These are phyloP conservation scores for Entomortierella chlamydospora DNA, from an alignment of 192 early-diverging fungal species.

Conservation along the genomic window DNA sequence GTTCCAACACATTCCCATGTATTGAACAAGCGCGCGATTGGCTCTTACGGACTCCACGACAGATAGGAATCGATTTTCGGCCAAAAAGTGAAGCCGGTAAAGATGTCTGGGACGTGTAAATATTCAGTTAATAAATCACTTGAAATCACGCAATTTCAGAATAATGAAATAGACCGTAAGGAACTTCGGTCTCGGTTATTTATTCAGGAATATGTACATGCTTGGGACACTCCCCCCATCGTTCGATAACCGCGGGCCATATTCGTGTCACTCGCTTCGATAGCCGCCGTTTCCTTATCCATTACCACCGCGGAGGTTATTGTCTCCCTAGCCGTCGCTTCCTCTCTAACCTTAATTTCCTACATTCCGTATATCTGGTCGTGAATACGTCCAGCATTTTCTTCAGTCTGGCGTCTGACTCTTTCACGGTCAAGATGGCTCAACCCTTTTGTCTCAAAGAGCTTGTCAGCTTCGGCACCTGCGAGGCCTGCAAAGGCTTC, in stretches of 20 bases:
- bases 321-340: neutral
- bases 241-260: no score
- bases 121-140: neutral
- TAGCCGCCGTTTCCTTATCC: no score
- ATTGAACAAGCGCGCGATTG: neutral
- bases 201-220: no score
- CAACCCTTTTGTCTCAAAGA: slow-evolving; percentile 13
- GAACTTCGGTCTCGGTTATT: no score
- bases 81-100: neutral
- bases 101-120: neutral
- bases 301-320: neutral
- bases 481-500: slow-evolving; percentile 8
- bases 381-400: slow-evolving; percentile 1
- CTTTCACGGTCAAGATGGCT: neutral
- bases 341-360: neutral
- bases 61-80: neutral
- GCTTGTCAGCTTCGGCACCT: slow-evolving; percentile 10
- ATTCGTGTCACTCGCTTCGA: no score
- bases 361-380: slow-evolving; percentile 1
- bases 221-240: no score
- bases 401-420: slow-evolving; percentile 7
- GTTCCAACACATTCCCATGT: slow-evolving; percentile 3
- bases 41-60: slow-evolving; percentile 5
- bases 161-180: no score
- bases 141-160: no score